A percentile compares a stretch with the other conserved stretches of the same genome.
These are phyloP conservation scores for Trametopsis cervina DNA, from an alignment of 768 basidiomycete species.

Conservation along the genomic window DNA sequence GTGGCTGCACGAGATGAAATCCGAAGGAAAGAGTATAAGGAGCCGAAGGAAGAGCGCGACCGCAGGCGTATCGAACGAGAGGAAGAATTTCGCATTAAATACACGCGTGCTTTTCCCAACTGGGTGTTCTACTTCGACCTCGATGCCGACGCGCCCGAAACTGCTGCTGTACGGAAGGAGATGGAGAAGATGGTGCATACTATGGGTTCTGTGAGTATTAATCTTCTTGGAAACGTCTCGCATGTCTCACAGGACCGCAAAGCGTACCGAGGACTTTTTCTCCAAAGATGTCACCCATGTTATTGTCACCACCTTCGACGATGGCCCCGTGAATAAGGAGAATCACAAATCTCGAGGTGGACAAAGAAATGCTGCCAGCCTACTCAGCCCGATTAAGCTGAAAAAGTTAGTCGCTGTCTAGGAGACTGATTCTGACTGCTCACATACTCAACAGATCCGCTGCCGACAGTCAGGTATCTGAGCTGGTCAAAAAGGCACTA, in stretches of 20 bases:
- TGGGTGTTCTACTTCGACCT: slow-evolving; percentile 87
- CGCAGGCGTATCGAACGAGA: slow-evolving; percentile 45
- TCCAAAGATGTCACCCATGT: slow-evolving; percentile 83
- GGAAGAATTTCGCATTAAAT: slow-evolving; percentile 77
- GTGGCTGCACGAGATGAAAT: slow-evolving; percentile 25
- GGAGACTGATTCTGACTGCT: neutral
- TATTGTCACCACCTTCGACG: slow-evolving; percentile 44
- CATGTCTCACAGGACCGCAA: slow-evolving; percentile 7
- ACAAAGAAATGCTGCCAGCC: slow-evolving; percentile 20
- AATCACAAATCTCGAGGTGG: slow-evolving; percentile 36
- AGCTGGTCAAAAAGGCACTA: slow-evolving; percentile 59
- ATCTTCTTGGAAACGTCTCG: neutral
- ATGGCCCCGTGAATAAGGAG: slow-evolving; percentile 51
- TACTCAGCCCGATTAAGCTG: slow-evolving; percentile 64
- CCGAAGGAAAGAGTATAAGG: slow-evolving; percentile 29
- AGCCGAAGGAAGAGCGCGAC: slow-evolving; percentile 22
- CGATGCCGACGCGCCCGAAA: slow-evolving; percentile 36
- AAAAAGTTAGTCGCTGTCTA: slow-evolving; percentile 38
- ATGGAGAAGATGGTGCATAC: slow-evolving; percentile 50
- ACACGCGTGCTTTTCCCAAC: slow-evolving; percentile 74
- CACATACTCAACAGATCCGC: neutral
- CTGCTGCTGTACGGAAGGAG: slow-evolving; percentile 28
- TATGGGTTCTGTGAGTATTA: slow-evolving; percentile 71
- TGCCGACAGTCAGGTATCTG: slow-evolving; percentile 23
- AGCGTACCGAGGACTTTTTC: slow-evolving; percentile 89